Evolutionary conservation across 805 yeast species (phyloP).

Genomic region (Ogataea minuta): DNA sequence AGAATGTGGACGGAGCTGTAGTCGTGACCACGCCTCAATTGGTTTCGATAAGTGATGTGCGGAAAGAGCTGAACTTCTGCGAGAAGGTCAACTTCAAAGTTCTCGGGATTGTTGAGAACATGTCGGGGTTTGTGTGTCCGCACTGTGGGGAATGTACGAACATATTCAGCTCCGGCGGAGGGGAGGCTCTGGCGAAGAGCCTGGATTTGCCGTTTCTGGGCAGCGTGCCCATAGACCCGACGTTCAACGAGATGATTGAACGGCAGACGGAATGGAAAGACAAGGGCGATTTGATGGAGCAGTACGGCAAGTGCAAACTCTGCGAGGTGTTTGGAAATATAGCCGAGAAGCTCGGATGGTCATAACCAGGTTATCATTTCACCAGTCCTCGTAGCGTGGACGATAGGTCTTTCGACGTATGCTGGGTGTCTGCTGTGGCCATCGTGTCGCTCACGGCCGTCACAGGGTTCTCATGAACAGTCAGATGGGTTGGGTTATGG

Average conservation of each 20-base stretch:
- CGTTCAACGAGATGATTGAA: constrained; percentile 86
- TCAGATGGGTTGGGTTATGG: constrained; percentile 23
- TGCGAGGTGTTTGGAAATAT: constrained; percentile 46
- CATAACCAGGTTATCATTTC: constrained; percentile 1
- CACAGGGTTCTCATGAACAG: constrained; percentile 18
- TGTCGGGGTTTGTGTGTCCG: constrained; percentile 97
- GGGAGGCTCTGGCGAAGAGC: constrained; percentile 62
- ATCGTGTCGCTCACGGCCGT: constrained; percentile 18
- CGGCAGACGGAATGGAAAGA: constrained; percentile 63
- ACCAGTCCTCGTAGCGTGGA: constrained; percentile 12
- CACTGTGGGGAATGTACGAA: constrained; percentile 89
- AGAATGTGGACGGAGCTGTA: constrained; percentile 85
- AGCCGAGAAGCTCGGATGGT: constrained; percentile 30
- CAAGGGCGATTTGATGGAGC: constrained; percentile 36
- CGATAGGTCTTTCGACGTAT: constrained; percentile 3
- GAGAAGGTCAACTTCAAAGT: constrained; percentile 75
- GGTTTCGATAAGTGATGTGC: constrained; percentile 91
- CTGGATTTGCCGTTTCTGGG: constrained; percentile 72
- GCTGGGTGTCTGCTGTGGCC: constrained; percentile 16
- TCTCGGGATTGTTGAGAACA: constrained; percentile 88
- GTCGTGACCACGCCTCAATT: constrained; percentile 96
- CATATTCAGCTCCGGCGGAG: constrained; percentile 94
- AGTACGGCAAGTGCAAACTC: constrained; percentile 38
- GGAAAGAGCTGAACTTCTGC: constrained; percentile 91
- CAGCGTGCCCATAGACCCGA: constrained; percentile 89